Evolutionary conservation across 1,139 yeast genomes (phyloP), one percentile per base, ranked within the genome.

Genomic region (Saccharomyces hybrid): DNA sequence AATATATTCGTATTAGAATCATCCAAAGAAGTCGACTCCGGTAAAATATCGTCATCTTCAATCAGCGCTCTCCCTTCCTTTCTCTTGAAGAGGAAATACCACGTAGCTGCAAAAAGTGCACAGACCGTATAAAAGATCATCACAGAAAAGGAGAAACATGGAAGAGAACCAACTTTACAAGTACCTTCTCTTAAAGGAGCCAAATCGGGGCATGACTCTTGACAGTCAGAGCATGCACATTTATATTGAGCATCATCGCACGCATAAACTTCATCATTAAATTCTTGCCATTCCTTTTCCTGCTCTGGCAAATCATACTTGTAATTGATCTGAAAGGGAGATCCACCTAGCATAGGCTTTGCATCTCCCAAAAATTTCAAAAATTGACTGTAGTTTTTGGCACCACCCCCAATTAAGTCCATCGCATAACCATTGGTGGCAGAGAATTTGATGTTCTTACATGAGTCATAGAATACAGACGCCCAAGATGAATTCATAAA

Each of bases 391-490:
- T 81, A 88, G 63, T 84, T 81, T 56, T 77, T 78, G 2, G 98
- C 98, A 0, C 98, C 98, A 8, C 99, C 99, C 5, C 99, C 99
- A 52, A 93, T 86, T 51, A 93, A 77, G 67, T 93, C 98, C 97
- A 93, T 90, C 7, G 97, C 98, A 64, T 80, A 88, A 2, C 98
- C 97, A 70, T 91, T 91, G 8, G 98, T 90, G 5, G 97, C 97
- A 3, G 93, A 84, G 68, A 93, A 91, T 71, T 91, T 90, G 68
- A 93, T 86, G 59, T 86, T 82, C 63, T 88, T 87, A 73, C 99
- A 93, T 1, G 96, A 88, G 56, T 90, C 86, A 67, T 75, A 93
- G 65, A 91, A 83, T 2, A 69, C 74, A 0, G 76, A 66, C 0
- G 96, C 96, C 73, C 81, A 81, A 0, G 63, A 65, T 0, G 82